A percentile compares a stretch with the other conserved stretches of the same genome.
These are phyloP conservation scores for Cryptococcus hybrid DNA, from an alignment of 1,284 basidiomycete species.

Conservation along the genomic window DNA sequence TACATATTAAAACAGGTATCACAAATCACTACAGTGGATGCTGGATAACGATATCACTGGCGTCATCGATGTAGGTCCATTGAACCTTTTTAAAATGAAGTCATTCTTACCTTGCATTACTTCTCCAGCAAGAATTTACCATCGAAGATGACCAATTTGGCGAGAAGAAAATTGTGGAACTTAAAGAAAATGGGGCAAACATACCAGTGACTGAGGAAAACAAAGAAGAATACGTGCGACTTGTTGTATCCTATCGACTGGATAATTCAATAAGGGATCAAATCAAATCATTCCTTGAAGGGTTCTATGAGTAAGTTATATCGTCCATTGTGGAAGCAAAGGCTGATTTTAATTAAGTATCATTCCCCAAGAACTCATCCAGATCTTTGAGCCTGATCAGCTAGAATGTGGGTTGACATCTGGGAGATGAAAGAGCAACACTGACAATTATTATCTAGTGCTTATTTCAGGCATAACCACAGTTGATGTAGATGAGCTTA, in stretches of 20 bases:
- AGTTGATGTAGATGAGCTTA: constrained; percentile 98
- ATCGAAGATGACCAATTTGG: constrained; percentile 69
- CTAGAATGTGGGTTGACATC: constrained; percentile 62
- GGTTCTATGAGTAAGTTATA: constrained; percentile 75
- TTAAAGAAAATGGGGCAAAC: constrained; percentile 78
- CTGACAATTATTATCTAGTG: constrained; percentile 50
- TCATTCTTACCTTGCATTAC: constrained; percentile 1
- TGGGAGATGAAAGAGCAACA: background rate
- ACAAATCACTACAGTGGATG: constrained; percentile 53
- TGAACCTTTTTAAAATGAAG: background rate
- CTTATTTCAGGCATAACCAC: constrained; percentile 97
- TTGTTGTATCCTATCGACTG: constrained; percentile 71
- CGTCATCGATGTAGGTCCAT: constrained; percentile 41
- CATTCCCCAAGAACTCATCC: constrained; percentile 49
- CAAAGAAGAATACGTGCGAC: constrained; percentile 95
- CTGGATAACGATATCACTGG: constrained; percentile 50
- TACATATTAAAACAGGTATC: constrained; percentile 28
- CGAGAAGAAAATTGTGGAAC: constrained; percentile 75
- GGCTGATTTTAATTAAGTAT: constrained; percentile 61
- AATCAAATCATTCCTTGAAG: constrained; percentile 83
- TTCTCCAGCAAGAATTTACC: constrained; percentile 48
- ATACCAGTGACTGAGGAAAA: constrained; percentile 91
- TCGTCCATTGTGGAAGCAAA: constrained; percentile 45
- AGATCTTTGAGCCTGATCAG: constrained; percentile 92
- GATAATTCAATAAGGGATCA: constrained; percentile 96